Evolutionary conservation across 2,329 filamentous ascomycete species (phyloP).

Genomic region (Rutstroemia sp.): DNA sequence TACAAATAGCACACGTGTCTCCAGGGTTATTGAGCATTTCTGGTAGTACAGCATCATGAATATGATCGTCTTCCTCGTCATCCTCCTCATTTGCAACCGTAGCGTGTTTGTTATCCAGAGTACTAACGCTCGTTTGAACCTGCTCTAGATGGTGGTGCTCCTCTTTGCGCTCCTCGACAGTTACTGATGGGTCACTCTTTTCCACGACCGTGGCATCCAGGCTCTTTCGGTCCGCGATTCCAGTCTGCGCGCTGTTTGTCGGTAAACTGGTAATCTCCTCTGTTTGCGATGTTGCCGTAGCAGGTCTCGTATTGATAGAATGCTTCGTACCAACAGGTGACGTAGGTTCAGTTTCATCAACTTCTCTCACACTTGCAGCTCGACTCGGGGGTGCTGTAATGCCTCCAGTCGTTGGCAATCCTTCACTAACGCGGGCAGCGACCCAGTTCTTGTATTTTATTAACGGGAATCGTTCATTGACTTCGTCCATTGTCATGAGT

Average conservation of each 20-base stretch:
- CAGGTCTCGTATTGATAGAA: constrained; percentile 27
- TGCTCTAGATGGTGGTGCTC: constrained; percentile 21
- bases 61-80: constrained; percentile 69
- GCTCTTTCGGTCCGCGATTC: constrained; percentile 13
- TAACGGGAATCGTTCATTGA: constrained; percentile 94
- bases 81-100: constrained; percentile 44
- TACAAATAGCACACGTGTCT: constrained; percentile 93
- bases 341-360: constrained; percentile 46
- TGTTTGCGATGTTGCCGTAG: constrained; percentile 17
- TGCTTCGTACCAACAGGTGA: constrained; percentile 29
- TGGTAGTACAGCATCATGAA: constrained; percentile 72
- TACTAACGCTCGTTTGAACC: constrained; percentile 25
- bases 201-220: constrained; percentile 15
- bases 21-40: constrained; percentile 76
- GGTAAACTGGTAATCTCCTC: constrained; percentile 12
- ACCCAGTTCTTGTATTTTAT: constrained; percentile 97
- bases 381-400: constrained; percentile 69
- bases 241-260: constrained; percentile 10
- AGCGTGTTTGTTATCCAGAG: constrained; percentile 33
- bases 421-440: constrained; percentile 71
- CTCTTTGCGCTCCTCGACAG: constrained; percentile 19
- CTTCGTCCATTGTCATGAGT: constrained; percentile 97
- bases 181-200: constrained; percentile 15
- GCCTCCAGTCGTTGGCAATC: constrained; percentile 75
- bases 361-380: constrained; percentile 64